phyloP scores from a whole-genome alignment of 768 basidiomycete genomes.

The Cystofilobasidium ferigula region DNA sequence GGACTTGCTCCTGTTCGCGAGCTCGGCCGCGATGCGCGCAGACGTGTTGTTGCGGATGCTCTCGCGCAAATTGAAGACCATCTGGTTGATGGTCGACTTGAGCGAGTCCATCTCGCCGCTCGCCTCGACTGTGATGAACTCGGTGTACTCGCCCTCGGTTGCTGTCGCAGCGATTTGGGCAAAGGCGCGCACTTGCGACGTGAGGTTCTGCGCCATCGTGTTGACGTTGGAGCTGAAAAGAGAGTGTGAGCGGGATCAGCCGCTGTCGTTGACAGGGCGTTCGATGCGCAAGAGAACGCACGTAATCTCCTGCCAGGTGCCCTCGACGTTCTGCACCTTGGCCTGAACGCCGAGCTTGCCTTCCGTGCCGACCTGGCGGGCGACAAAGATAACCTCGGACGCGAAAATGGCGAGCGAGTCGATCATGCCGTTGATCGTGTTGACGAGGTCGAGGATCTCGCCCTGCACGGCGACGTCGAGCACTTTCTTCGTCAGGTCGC shows the following conservation, averaged over 20 bases:
- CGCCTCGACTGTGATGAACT: constrained; percentile 98
- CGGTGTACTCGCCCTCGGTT: constrained; percentile 95
- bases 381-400: constrained; percentile 83
- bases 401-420: constrained; percentile 79
- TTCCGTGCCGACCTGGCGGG: constrained; percentile 92
- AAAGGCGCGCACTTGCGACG: constrained; percentile 71
- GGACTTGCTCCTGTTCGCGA: constrained; percentile 93
- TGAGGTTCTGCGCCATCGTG: constrained; percentile 57
- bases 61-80: constrained; percentile 95
- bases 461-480: constrained; percentile 83
- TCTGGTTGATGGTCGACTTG: constrained; percentile 64
- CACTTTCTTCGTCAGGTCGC: constrained; percentile 88
- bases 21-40: constrained; percentile 89
- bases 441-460: constrained; percentile 89
- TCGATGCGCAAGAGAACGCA: constrained; percentile 43
- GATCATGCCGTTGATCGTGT: constrained; percentile 92
- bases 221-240: constrained; percentile 73
- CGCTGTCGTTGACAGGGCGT: constrained; percentile 8
- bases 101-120: constrained; percentile 98
- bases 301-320: constrained; percentile 99
- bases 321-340: constrained; percentile 90
- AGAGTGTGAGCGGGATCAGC: not conserved
- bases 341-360: constrained; percentile 98
- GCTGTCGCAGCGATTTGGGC: constrained; percentile 97
- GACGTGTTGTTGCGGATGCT: constrained; percentile 97